Conservation (phyloP, 768 basidiomycete species). For the Suillus occidentalis region DNA sequence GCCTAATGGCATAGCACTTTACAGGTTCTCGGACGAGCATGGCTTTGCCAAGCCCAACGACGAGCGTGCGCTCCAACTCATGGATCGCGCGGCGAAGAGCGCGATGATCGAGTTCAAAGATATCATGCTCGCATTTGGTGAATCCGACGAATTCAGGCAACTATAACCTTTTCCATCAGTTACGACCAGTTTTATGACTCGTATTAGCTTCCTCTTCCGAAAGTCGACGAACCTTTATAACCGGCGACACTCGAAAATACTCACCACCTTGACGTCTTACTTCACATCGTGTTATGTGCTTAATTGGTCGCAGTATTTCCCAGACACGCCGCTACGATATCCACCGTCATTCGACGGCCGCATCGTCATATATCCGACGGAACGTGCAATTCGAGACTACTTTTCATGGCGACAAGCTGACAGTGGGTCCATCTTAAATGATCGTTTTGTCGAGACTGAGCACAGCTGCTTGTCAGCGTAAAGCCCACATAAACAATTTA, state of each 20-base stretch:
- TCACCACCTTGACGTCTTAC: constrained; percentile 77
- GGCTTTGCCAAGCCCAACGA: constrained; percentile 91
- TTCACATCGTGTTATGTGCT: constrained; percentile 93
- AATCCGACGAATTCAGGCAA: constrained; percentile 97
- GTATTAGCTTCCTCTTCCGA: constrained; percentile 78
- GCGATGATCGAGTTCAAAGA: constrained; percentile 85
- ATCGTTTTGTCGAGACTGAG: constrained; percentile 8
- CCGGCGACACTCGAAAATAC: constrained; percentile 83
- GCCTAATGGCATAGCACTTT: background rate
- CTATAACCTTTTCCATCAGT: constrained; percentile 12
- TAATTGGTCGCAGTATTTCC: constrained; percentile 81
- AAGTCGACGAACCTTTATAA: constrained; percentile 78
- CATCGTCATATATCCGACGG: constrained; percentile 76
- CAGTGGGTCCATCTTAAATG: constrained; percentile 53
- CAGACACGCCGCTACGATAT: constrained; percentile 67
- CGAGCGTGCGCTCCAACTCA: constrained; percentile 76
- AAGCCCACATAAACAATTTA: constrained; percentile 97
- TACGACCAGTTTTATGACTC: background rate
- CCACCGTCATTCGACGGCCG: constrained; percentile 94
- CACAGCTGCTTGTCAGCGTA: constrained; percentile 19
- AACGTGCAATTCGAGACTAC: constrained; percentile 80
- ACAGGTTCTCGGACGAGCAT: constrained; percentile 84
- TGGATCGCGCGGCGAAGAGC: constrained; percentile 85
- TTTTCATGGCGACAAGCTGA: constrained; percentile 96
- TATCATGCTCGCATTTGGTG: constrained; percentile 86